Conservation (phyloP, 2,329 filamentous ascomycete species). For the Fusarium sarcochroum region DNA sequence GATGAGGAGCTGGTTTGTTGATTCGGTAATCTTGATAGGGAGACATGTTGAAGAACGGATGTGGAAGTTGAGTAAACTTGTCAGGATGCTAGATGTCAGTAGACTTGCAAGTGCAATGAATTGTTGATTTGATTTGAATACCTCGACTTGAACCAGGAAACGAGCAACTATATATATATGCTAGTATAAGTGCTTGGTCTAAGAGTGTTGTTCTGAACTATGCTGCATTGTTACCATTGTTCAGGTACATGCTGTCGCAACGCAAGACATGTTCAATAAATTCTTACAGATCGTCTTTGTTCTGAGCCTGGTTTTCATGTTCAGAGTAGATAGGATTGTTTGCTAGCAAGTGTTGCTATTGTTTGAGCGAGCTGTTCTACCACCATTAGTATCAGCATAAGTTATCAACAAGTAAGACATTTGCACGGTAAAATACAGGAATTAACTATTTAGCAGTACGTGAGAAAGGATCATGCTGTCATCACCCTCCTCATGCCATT, state of each 20-base stretch:
- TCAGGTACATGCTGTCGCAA: not conserved
- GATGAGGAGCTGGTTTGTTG: not conserved
- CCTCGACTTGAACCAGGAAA: not conserved
- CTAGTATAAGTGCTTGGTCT: not conserved
- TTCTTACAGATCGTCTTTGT: not conserved
- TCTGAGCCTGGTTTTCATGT: not conserved
- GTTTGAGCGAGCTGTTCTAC: no score
- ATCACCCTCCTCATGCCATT: no score
- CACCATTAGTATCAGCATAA: not conserved
- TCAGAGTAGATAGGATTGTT: not conserved
- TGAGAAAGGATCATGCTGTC: no score
- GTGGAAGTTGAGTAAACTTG: not conserved
- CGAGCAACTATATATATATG: not conserved
- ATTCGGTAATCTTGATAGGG: not conserved
- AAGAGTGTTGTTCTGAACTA: not conserved
- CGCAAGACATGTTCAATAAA: no score
- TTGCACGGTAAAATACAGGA: not conserved
- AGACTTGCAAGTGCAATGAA: not conserved
- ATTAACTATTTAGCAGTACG: no score
- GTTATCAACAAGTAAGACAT: not conserved
- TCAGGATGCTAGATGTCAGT: not conserved
- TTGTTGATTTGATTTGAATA: not conserved
- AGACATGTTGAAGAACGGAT: not conserved
- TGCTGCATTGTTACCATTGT: not conserved
- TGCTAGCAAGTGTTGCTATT: not conserved